These are phyloP conservation scores for Diddensiella santjacobensis DNA, from an alignment of 805 yeast species.

Conservation along the genomic window DNA sequence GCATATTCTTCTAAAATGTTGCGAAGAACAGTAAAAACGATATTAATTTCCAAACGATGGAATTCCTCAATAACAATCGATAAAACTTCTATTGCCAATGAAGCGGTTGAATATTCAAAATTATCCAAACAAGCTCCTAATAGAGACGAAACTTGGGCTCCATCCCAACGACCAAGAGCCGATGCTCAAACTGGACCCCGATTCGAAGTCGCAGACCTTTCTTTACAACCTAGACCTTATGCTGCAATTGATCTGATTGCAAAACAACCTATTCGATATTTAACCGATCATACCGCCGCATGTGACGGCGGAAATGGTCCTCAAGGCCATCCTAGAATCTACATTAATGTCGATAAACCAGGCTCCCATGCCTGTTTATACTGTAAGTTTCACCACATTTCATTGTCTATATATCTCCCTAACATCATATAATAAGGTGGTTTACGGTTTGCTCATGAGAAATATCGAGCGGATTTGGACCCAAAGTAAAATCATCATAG, in stretches of 20 bases:
- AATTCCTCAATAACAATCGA: neutral
- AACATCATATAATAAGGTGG: too few species aligned
- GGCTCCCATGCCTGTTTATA: conserved; percentile 72
- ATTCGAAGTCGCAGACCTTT: conserved; percentile 67
- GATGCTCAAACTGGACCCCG: conserved; percentile 58
- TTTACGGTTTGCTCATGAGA: conserved; percentile 42
- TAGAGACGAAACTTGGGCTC: conserved; percentile 66
- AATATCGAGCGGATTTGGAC: conserved; percentile 20
- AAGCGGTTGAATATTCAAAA: neutral
- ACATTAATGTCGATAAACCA: conserved; percentile 74
- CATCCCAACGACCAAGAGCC: conserved; percentile 57
- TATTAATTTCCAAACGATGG: neutral
- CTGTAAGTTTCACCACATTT: conserved; percentile 39
- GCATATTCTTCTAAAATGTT: too few species aligned
- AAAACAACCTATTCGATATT: conserved; percentile 63
- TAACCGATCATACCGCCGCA: conserved; percentile 64
- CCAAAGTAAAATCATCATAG: too few species aligned
- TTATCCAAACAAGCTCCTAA: conserved; percentile 64
- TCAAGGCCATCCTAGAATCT: conserved; percentile 81
- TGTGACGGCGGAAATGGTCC: conserved; percentile 68
- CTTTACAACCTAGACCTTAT: conserved; percentile 68
- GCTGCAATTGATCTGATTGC: conserved; percentile 84
- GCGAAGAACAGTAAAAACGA: neutral
- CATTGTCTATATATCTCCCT: neutral
- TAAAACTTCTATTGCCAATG: neutral